These are phyloP conservation scores for Kandelia obovata DNA, from an alignment of 345 rosid species.

Conservation along the genomic window DNA sequence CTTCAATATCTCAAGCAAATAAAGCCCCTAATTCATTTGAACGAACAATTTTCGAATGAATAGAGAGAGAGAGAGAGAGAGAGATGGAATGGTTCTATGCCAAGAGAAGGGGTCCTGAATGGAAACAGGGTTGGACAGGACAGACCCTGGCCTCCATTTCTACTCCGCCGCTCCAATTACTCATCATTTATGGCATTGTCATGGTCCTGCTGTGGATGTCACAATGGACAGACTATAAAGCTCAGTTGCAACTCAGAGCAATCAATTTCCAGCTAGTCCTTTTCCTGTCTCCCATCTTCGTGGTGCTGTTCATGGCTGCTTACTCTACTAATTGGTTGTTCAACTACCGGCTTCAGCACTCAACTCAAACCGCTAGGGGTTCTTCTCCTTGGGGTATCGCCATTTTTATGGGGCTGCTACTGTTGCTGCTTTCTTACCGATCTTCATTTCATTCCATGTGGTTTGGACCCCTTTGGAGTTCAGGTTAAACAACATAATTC, in stretches of 20 bases:
- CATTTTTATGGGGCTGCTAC: slow-evolving; percentile 31
- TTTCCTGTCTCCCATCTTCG: slow-evolving; percentile 34
- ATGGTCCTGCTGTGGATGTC: slow-evolving; percentile 44
- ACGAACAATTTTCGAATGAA: slow-evolving; percentile 1
- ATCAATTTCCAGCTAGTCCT: slow-evolving; percentile 38
- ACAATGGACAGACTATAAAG: slow-evolving; percentile 23
- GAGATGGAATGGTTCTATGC: slow-evolving; percentile 52
- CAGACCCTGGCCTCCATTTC: slow-evolving; percentile 40
- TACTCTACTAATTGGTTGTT: slow-evolving; percentile 23
- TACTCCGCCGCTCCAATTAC: slow-evolving; percentile 38
- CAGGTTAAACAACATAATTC: not conserved
- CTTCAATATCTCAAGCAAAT: not conserved
- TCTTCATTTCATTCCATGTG: slow-evolving; percentile 54
- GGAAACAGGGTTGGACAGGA: slow-evolving; percentile 54
- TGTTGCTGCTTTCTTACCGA: slow-evolving; percentile 46
- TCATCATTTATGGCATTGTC: slow-evolving; percentile 47
- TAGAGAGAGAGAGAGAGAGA: not conserved
- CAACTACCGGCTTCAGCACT: slow-evolving; percentile 11
- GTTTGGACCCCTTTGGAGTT: slow-evolving; percentile 38
- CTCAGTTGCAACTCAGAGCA: slow-evolving; percentile 30
- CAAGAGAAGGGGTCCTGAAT: slow-evolving; percentile 49
- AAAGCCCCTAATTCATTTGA: not conserved
- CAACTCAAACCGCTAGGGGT: slow-evolving; percentile 1
- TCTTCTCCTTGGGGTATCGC: slow-evolving; percentile 47
- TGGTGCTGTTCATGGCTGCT: slow-evolving; percentile 29